Evolutionary conservation across 1,139 yeast species (phyloP), one percentile per base, ranked within the genome.

Genomic region (Yamadazyma dendronema): DNA sequence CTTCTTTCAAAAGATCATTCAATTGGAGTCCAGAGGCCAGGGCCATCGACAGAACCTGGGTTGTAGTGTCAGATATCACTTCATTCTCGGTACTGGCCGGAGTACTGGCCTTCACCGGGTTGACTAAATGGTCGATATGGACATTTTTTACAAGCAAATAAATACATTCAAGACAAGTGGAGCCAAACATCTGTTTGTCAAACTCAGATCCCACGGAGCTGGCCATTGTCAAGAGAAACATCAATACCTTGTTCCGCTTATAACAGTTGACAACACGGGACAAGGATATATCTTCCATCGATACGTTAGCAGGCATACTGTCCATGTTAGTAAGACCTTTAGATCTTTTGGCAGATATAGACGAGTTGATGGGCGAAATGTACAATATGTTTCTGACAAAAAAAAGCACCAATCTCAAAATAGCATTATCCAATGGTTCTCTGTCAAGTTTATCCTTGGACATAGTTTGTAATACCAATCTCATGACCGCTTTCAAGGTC

Each of bases 371-470:
- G 0, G 92, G 90, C 47, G 84, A 90, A 28, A 90, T 88, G 33
- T 79, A 76, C 8, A 86, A 62, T 12, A 92, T 52, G 54, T 94
- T 92, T 47, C 96, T 72, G 42, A 90, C 69, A 51, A 92, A 79
- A 39, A 77, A 79, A 12, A 90, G 62, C 19, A 84, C 88, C 44
- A 92, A 70, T 40, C 84, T 77, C 35, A 92, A 61, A 17, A 89
- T 74, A 33, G 84, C 81, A 45, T 79, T 80, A 48, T 90, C 97
- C 34, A 88, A 67, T 1, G 81, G 70, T 3, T 80, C 79, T 44
- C 97, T 71, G 29, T 83, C 82, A 2, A 62, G 49, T 43, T 67
- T 74, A 1, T 74, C 65, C 35, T 74, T 67, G n/a, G 74, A 62
- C 37, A 92, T 62, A 0, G 84, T 74, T 1, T 88, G 87, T 10